Base-by-base conservation (phyloP, 352 stramenopile species). In the Phytophthora rubi region DNA sequence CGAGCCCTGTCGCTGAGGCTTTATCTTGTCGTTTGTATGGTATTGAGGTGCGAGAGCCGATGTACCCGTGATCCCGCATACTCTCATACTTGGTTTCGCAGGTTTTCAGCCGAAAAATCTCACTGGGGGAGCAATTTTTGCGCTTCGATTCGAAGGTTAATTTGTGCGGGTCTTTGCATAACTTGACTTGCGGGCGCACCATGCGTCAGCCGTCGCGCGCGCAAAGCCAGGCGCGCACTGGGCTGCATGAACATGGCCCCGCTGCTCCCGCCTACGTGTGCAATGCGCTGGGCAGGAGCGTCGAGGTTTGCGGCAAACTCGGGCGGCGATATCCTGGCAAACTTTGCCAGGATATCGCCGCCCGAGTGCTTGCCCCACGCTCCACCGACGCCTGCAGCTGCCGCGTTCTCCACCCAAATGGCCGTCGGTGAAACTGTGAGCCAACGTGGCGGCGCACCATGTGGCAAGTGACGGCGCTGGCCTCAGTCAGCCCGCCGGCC, bases 101-200 rank as follows among this genome's bases (percentile, higher is more conserved):
- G 9, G 6, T 6, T 4, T 7, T 30, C 16, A 59, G 23, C 42
- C 32, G 32, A 48, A 59, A 59, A 59, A 35, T 59, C 45, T 16
- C 45, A n/a, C 21, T 54, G 9, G 23, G 3, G 23, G 23, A 12
- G 21, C 48, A 54, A 54, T 35, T 54, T 54, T 54, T 62, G 68
- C 30, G 62, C 47, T 68, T 67, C 67, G 62, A 71, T 53, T 68
- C 57, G 55, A 73, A 65, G 53, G 53, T 37, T 68, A 54, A 33
- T 33, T 35, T 21, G 10, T 54, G 48, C 48, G 12, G 48, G 18
- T 54, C 21, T 54, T 54, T 54, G 48, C 48, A 16, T 7, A 13
- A 35, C 48, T 54, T 30, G 45, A 52, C 16, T 28, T 52, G 45
- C 8, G 18, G 45, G 33, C 33, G 33, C 33, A 39, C 9, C 33